Evolutionary conservation across 805 yeast species (phyloP).

Genomic region (Wickerhamomyces hampshirensis): DNA sequence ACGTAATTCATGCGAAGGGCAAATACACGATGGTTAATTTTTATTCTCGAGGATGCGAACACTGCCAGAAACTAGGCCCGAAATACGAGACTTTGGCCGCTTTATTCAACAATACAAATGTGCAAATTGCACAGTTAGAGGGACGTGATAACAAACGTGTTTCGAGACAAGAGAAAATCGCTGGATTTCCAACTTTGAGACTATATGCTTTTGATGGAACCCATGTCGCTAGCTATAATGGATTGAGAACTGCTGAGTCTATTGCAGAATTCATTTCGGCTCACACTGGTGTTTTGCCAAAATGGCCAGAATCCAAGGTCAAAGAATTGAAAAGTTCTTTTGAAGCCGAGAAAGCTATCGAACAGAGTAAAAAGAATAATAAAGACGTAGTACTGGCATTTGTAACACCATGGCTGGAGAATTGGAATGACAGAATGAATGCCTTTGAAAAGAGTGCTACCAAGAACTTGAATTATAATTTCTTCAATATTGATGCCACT

Average conservation of each 20-base stretch:
- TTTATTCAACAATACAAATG: conserved; percentile 34
- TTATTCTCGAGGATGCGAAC: conserved; percentile 40
- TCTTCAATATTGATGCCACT: conserved; percentile 32
- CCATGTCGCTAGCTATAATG: conserved; percentile 33
- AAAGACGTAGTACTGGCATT: conserved; percentile 27
- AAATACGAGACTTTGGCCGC: conserved; percentile 38
- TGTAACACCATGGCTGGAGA: conserved; percentile 32
- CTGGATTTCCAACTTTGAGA: conserved; percentile 45
- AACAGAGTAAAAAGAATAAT: conserved; percentile 6
- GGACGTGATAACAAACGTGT: conserved; percentile 31
- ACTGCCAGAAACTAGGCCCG: conserved; percentile 44
- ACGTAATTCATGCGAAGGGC: conserved; percentile 14
- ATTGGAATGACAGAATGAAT: conserved; percentile 29
- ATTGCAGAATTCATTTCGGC: conserved; percentile 29
- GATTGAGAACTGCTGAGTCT: conserved; percentile 28
- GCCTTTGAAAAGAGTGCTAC: conserved; percentile 28
- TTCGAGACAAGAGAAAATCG: conserved; percentile 34
- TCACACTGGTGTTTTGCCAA: conserved; percentile 30
- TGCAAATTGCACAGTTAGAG: conserved; percentile 33
- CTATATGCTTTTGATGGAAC: conserved; percentile 39
- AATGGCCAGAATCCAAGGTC: conserved; percentile 25
- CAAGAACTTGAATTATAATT: conserved; percentile 19
- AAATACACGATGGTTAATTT: conserved; percentile 27
- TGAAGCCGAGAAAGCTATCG: conserved; percentile 7
- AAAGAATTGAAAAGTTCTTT: conserved; percentile 10